Base-by-base conservation (phyloP, 345 rosid genomes). In the Melaleuca quinquenervia region DNA sequence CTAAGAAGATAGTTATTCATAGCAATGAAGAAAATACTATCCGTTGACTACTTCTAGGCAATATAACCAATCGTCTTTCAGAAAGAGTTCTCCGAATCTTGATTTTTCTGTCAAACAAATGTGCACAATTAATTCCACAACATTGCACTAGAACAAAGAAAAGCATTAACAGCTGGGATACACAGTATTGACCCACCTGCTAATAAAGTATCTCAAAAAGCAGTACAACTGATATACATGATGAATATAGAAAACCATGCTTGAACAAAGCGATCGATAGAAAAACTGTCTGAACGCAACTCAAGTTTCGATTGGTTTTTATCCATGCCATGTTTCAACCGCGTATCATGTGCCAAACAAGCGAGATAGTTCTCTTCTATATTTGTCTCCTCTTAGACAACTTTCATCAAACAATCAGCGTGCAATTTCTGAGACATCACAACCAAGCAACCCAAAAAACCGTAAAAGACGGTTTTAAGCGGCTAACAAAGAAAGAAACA, bases 101-200 rank as follows among this genome's bases (percentile, higher is more conserved):
- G n/a, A 55, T 11, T 56, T 29, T 32, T 5, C 3, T 0, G 3
- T 2, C 0, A 16, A 64, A 32, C 22, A 64, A 64, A 8, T 0
- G 1, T 0, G 1, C 44, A 64, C 6, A 45, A 5, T 62, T 27
- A 27, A 20, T 27, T 14, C 41, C 12, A 64, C 44, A 32, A 11
- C 22, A 32, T 3, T 29, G 45, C 76, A 32, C 45, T 64, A 32
- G 76, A 32, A 64, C 76, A 64, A 16, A 0, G 11, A 29, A 64
- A 16, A 64, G 1, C 45, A 64, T 32, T 64, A 64, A 64, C 76
- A 64, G 76, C 45, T 5, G 22, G 16, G 76, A 64, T 2, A 29
- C 2, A 64, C 1, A 1, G 29, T 32, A 64, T 32, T 64, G 44
- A 64, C 76, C 45, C 45, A 45, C 16, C 5, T 29, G 11, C 76